Percentiles rank a stretch among this genome's conserved stretches.
Evolutionary conservation across 148 eudicot species (phyloP).

Genomic region (Camellia lanceoleosa): DNA sequence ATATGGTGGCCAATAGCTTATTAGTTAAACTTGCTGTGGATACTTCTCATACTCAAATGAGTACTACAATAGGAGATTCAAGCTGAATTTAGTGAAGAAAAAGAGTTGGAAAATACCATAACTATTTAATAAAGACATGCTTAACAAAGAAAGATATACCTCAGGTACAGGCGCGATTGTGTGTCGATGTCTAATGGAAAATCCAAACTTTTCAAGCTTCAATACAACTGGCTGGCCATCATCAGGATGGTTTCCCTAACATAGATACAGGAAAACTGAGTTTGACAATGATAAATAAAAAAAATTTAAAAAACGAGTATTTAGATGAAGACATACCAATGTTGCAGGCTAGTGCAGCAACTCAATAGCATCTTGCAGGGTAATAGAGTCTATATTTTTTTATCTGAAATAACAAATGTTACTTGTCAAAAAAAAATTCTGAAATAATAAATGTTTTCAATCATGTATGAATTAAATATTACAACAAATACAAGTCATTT

Average conservation of each 20-base stretch:
- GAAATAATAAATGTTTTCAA: not conserved
- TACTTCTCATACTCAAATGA: not conserved
- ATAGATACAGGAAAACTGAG: conserved; percentile 10
- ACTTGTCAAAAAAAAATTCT: too few relatives aligned
- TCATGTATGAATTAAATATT: not conserved
- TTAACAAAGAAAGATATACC: conserved; percentile 38
- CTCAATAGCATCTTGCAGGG: conserved; percentile 69
- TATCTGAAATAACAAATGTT: conserved; percentile 33
- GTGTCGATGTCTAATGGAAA: conserved; percentile 66
- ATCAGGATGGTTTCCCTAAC: conserved; percentile 81
- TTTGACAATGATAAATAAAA: not conserved
- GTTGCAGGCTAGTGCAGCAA: conserved; percentile 73
- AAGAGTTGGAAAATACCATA: not conserved
- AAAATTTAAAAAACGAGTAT: not conserved
- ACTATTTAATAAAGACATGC: not conserved
- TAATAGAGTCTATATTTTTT: conserved; percentile 45
- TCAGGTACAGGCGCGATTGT: conserved; percentile 64
- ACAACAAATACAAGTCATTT: too few relatives aligned
- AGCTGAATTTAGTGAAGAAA: not conserved
- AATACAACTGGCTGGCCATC: conserved; percentile 60
- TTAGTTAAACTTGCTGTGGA: too few relatives aligned
- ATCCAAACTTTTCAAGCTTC: conserved; percentile 61
- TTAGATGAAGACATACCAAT: conserved; percentile 45
- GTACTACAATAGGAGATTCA: not conserved
- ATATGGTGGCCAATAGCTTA: not conserved